Evolutionary conservation across 108 stramenopile species (phyloP).

Genomic region (Nitzschia putrida): DNA sequence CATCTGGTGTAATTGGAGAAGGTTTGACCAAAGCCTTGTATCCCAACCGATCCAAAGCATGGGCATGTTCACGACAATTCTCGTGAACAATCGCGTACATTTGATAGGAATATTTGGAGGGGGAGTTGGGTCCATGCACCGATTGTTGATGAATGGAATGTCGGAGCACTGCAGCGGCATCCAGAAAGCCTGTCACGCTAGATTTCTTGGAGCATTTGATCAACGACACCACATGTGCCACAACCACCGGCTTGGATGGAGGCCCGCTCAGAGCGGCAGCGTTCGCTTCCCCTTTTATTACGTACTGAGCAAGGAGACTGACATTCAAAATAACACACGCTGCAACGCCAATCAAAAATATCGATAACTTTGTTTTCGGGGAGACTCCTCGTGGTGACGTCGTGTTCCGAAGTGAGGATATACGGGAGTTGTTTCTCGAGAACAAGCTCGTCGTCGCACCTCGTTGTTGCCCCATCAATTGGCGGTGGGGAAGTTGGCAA

Average conservation of each 20-base stretch:
- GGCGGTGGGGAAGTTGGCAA: too few relatives aligned
- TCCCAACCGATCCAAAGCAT: constrained; percentile 50
- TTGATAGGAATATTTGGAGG: constrained; percentile 52
- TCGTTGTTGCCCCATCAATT: too few relatives aligned
- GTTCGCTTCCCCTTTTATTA: neutral
- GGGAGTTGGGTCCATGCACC: neutral
- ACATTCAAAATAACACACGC: neutral
- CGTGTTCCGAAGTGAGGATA: too few relatives aligned
- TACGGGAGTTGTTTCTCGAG: too few relatives aligned
- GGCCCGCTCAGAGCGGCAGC: neutral
- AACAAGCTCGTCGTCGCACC: too few relatives aligned
- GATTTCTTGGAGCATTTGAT: constrained; percentile 63
- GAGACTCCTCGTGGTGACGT: too few relatives aligned
- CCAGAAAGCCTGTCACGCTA: constrained; percentile 59
- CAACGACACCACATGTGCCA: constrained; percentile 71
- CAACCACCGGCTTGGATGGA: neutral
- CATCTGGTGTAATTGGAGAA: constrained; percentile 62
- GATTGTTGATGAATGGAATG: constrained; percentile 78
- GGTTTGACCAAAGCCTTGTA: constrained; percentile 54
- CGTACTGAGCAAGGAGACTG: constrained; percentile 1
- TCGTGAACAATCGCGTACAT: constrained; percentile 72
- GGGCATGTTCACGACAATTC: constrained; percentile 34
- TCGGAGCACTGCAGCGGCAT: constrained; percentile 63
- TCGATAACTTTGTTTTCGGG: too few relatives aligned
- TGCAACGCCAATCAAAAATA: neutral